Evolutionary conservation across 148 eudicot species (phyloP), one percentile per base, ranked within the genome.

Genomic region (Nepenthes gracilis): DNA sequence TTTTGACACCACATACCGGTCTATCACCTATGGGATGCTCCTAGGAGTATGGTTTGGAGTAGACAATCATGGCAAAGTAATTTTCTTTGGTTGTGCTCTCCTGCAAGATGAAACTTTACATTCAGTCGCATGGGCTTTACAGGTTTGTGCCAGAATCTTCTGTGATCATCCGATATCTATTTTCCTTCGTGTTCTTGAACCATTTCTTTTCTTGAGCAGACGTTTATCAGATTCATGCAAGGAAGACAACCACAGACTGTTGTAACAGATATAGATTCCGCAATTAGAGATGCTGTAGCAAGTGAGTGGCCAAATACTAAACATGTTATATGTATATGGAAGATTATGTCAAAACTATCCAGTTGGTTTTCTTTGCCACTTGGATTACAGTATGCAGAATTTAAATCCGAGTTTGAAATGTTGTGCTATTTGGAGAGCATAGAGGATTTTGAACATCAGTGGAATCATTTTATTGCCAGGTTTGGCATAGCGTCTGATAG

Each of bases 341-440:
- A 78, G 43, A 72, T 81, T 51, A 67, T 77, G 59, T 67, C 89
- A 32, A 86, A 83, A 68, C 15, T 86, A 48, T 67, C 74, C 36
- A 79, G 84, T 70, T 86, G 93, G 93, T 86, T 83, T 69, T 77
- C 86, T 71, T 64, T 73, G 62, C 71, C 77, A 9, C 84, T 86
- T 58, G 82, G 86, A 14, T 58, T 52, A 65, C 83, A 71, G 47
- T 83, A 63, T 73, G 49, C 72, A n/a, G 86, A 75, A 12, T 83
- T 86, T 55, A 81, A 68, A 68, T 76, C 88, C 14, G 80, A 77
- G 75, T 86, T 83, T 67, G 81, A 78, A 49, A 56, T 69, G 53
- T 68, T 86, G 74, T 68, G 75, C 64, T 71, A 69, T 66, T 60
- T 78, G 55, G 88, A 83, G 51, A 76, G 68, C 55, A 33, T 71